Conservation (phyloP, 2,329 filamentous ascomycete species). For the Diplodia sapinea region DNA sequence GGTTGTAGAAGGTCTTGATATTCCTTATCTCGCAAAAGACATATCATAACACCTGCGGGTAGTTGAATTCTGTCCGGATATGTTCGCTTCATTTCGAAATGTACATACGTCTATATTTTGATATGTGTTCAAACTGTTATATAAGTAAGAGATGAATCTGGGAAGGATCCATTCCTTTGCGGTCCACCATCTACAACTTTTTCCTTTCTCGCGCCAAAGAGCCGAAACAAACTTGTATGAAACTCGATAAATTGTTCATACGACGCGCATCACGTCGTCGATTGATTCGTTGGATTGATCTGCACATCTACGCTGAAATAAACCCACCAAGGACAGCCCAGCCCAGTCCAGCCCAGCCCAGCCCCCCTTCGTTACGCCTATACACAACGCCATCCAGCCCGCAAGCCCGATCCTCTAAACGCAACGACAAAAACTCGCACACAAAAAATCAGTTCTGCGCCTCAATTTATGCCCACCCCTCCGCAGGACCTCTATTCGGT, state of each 20-base stretch:
- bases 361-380: neutral
- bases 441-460: neutral
- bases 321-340: neutral
- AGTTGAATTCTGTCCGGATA: too few species aligned
- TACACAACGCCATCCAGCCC: conserved; percentile 11
- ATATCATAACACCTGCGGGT: too few species aligned
- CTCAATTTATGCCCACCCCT: neutral
- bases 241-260: neutral
- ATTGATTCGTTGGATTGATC: neutral
- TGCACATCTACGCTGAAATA: neutral
- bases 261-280: neutral
- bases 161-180: neutral
- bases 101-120: too few species aligned
- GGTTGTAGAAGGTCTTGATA: too few species aligned
- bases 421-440: neutral
- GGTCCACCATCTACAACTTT: neutral
- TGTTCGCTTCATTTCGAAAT: too few species aligned
- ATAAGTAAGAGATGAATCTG: too few species aligned
- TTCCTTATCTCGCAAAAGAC: too few species aligned
- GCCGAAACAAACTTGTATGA: neutral
- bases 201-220: neutral
- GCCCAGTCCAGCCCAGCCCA: too few species aligned
- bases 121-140: too few species aligned
- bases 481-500: neutral
- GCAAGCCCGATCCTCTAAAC: neutral